Percentiles rank a stretch among this genome's conserved stretches.
These are phyloP conservation scores for Phytophthora brassicae DNA, from an alignment of 352 stramenopile species.

Conservation along the genomic window DNA sequence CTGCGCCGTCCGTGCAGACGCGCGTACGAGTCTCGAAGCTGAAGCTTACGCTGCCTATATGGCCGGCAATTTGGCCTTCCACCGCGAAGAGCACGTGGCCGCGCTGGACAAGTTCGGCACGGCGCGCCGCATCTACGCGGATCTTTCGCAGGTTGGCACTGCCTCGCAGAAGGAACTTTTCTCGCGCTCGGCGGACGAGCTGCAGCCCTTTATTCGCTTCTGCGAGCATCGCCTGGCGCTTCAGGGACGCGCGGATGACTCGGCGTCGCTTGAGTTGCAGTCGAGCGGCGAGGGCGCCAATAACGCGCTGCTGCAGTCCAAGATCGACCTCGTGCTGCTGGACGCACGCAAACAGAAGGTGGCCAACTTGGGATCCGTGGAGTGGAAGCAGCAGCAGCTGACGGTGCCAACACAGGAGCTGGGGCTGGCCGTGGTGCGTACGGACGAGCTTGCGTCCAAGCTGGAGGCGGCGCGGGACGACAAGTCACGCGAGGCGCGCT, in stretches of 20 bases:
- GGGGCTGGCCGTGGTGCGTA: constrained; percentile 63
- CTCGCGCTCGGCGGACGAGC: constrained; percentile 61
- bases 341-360: constrained; percentile 86
- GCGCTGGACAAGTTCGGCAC: constrained; percentile 83
- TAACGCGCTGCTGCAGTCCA: constrained; percentile 78
- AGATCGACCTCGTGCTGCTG: constrained; percentile 84
- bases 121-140: constrained; percentile 82
- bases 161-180: constrained; percentile 83
- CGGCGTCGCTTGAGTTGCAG: constrained; percentile 52
- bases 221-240: constrained; percentile 78
- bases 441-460: constrained; percentile 69
- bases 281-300: constrained; percentile 65
- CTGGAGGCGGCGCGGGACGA: constrained; percentile 55
- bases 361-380: constrained; percentile 73
- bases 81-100: constrained; percentile 83
- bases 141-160: constrained; percentile 80
- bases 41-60: constrained; percentile 90
- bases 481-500: constrained; percentile 71
- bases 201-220: constrained; percentile 86
- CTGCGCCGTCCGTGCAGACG: constrained; percentile 77
- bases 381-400: constrained; percentile 81
- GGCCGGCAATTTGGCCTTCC: constrained; percentile 85
- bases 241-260: constrained; percentile 48
- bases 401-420: constrained; percentile 75
- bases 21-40: constrained; percentile 86